Percentiles rank a stretch among this genome's conserved stretches.
phyloP scores from a whole-genome alignment of 176 grass and related monocot species.

The Avena sativa region DNA sequence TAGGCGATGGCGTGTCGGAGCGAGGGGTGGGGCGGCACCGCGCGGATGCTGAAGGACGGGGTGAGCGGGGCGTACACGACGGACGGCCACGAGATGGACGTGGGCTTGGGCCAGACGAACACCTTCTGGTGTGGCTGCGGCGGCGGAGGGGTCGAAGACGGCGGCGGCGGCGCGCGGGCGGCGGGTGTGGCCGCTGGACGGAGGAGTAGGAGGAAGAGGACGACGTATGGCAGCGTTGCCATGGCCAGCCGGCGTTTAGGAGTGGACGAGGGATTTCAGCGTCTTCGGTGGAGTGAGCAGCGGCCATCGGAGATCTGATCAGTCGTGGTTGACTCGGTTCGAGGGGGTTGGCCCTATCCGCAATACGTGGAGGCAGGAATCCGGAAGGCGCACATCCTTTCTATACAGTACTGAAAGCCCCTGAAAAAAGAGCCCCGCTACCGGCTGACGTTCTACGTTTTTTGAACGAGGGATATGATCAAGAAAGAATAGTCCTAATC shows the following conservation, averaged over 20 bases:
- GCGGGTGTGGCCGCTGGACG: conserved; percentile 1
- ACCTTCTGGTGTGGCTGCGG: conserved; percentile 41
- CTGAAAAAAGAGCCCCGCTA: too few relatives aligned
- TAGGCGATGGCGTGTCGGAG: conserved; percentile 68
- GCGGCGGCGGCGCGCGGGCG: conserved; percentile 1
- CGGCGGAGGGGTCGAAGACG: neutral
- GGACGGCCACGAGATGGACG: conserved; percentile 65
- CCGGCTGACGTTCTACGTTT: too few relatives aligned
- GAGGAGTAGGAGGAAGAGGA: conserved; percentile 37
- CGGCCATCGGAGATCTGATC: neutral
- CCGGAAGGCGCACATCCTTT: too few relatives aligned
- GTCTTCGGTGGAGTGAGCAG: conserved; percentile 4
- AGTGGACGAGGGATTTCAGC: neutral
- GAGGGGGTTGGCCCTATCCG: neutral
- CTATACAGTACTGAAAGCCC: too few relatives aligned
- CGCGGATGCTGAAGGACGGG: conserved; percentile 67
- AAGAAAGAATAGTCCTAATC: too few relatives aligned
- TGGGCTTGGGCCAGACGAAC: conserved; percentile 80
- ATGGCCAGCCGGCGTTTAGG: conserved; percentile 24
- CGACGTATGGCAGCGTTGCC: conserved; percentile 40
- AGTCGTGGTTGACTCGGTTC: neutral
- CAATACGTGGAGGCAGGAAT: neutral
- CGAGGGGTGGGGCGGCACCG: conserved; percentile 56
- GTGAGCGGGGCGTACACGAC: conserved; percentile 59
- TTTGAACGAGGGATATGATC: too few relatives aligned